phyloP scores from a whole-genome alignment of 495 filamentous ascomycete species.

The Aspergillus sparsus region DNA sequence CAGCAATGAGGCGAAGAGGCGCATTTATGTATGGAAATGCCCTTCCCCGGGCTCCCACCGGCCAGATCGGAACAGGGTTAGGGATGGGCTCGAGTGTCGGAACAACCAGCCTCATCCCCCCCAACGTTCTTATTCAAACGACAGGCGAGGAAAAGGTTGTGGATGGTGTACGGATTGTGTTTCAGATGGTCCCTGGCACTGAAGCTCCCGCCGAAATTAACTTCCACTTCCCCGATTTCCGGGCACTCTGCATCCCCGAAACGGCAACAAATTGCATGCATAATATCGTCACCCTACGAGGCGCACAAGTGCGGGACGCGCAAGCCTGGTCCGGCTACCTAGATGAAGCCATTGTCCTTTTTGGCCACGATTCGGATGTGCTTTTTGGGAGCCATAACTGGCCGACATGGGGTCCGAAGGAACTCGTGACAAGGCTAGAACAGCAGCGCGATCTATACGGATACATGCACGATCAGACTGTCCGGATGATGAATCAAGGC shows the following conservation, averaged over 20 bases:
- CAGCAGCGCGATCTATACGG: constrained; percentile 38
- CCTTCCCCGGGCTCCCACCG: constrained; percentile 11
- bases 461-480: constrained; percentile 37
- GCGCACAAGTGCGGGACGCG: constrained; percentile 26
- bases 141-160: constrained; percentile 16
- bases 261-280: constrained; percentile 27
- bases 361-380: constrained; percentile 22
- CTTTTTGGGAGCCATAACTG: constrained; percentile 30
- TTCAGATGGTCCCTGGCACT: constrained; percentile 27
- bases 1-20: constrained; percentile 26
- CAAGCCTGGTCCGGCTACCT: constrained; percentile 28
- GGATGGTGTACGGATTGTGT: constrained; percentile 27
- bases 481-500: constrained; percentile 32
- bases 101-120: constrained; percentile 21
- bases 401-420: constrained; percentile 30
- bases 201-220: constrained; percentile 31
- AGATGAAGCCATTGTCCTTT: constrained; percentile 28
- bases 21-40: constrained; percentile 28
- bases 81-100: constrained; percentile 24
- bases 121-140: constrained; percentile 18
- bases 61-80: constrained; percentile 27
- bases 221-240: constrained; percentile 26
- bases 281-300: constrained; percentile 29
- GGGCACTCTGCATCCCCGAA: constrained; percentile 26
- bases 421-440: constrained; percentile 21